Evolutionary conservation across 2,329 filamentous ascomycete species (phyloP).

Genomic region (Trichoderma citrinoviride): DNA sequence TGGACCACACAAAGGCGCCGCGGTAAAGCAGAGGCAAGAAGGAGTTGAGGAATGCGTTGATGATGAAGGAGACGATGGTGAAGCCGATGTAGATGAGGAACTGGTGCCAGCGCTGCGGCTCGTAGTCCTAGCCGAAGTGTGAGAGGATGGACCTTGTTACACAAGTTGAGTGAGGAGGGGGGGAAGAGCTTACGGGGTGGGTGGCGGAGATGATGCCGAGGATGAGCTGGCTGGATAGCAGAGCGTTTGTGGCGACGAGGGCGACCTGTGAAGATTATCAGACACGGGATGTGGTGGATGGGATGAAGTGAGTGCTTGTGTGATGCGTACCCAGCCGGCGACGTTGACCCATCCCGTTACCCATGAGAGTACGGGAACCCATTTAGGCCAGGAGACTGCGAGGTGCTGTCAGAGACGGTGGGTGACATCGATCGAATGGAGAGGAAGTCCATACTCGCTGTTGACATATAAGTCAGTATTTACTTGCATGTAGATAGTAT

Average conservation of each 20-base stretch:
- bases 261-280: slow-evolving; percentile 42
- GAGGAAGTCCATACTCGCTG: slow-evolving; percentile 16
- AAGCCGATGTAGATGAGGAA: slow-evolving; percentile 52
- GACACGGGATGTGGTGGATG: neutral
- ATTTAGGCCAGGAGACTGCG: slow-evolving; percentile 28
- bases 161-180: too few species aligned
- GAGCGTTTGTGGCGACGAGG: slow-evolving; percentile 64
- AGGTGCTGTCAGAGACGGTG: neutral
- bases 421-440: neutral
- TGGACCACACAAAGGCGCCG: slow-evolving; percentile 66
- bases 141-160: neutral
- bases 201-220: slow-evolving; percentile 63
- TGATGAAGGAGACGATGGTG: slow-evolving; percentile 30
- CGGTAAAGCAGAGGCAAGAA: slow-evolving; percentile 53
- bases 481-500: slow-evolving; percentile 49
- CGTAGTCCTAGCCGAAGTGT: slow-evolving; percentile 40
- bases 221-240: slow-evolving; percentile 65
- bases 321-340: slow-evolving; percentile 55
- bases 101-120: slow-evolving; percentile 62
- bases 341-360: slow-evolving; percentile 60
- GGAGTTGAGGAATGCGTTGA: slow-evolving; percentile 35
- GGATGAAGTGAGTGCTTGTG: too few species aligned
- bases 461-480: slow-evolving; percentile 33
- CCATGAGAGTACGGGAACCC: slow-evolving; percentile 33
- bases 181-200: slow-evolving; percentile 38